Base-by-base conservation (phyloP, 768 basidiomycete genomes). In the Cyclocybe cylindracea region DNA sequence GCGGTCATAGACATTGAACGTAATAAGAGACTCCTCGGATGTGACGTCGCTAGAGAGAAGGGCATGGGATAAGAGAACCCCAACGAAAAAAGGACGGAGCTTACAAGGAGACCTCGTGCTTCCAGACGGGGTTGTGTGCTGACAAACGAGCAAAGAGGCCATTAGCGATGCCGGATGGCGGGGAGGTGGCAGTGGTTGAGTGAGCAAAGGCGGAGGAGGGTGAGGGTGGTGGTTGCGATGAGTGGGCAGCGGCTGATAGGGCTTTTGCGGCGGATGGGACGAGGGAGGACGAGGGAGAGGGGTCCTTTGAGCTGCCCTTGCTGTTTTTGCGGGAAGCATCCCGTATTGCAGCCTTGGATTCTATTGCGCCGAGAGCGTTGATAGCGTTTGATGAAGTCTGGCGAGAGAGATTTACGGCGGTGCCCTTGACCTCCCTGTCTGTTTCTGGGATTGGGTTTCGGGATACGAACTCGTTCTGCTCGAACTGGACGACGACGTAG, bases 21-120 rank as follows among this genome's bases (percentile, higher is more conserved):
- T 86, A 66, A 98, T 81, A 19, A 84, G 69, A 9, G 93, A 95
- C 43, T 84, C 79, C 59, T 91, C 87, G 9, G 91, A 91, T 24
- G 92, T 98, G 48, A 98, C 89, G 71, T 99, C 97, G 78, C 96
- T 98, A 68, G 34, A 62, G 45, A 57, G n/a, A n/a, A n/a, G n/a
- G n/a, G n/a, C n/a, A n/a, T n/a, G 49, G 50, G 51, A 64, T 44
- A 58, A 53, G 59, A 45, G 66, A 51, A 38, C 24, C 3, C 24
- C 24, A 62, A 46, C 44, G 32, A 39, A 51, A 48, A 49, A 36
- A 16, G 36, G 34, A 53, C 36, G 38, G n/a, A 7, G 80, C 95
- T 71, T 70, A 98, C 96, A 99, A 99, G 39, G 91, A 87, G 33
- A 98, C 97, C 68, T 98, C 90, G 68, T 98, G 96, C 73, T 99